A percentile compares a stretch with the other conserved stretches of the same genome.
Conservation (phyloP, 2,329 filamentous ascomycete species). For the Trichophyton verrucosum region DNA sequence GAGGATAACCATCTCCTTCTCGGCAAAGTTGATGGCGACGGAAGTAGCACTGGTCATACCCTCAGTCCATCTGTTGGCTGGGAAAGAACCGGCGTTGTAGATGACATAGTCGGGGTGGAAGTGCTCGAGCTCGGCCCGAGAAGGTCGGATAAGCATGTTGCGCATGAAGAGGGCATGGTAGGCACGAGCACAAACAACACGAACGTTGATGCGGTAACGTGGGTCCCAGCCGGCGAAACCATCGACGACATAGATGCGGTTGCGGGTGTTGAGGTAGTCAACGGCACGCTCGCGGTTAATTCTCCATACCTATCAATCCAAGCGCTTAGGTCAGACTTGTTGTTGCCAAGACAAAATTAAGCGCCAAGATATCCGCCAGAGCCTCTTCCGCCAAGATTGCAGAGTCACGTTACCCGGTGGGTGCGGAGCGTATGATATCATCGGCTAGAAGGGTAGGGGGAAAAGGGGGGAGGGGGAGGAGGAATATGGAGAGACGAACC, state of each 20-base stretch:
- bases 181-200: slow-evolving; percentile 94
- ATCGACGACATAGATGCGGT: slow-evolving; percentile 96
- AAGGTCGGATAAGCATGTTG: slow-evolving; percentile 98
- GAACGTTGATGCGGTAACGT: slow-evolving; percentile 93
- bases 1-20: slow-evolving; percentile 99
- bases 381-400: not conserved
- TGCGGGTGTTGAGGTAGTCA: slow-evolving; percentile 97
- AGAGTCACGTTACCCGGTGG: not conserved
- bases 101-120: slow-evolving; percentile 99
- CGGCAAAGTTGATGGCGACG: slow-evolving; percentile 95
- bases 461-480: not conserved
- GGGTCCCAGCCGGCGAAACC: slow-evolving; percentile 97
- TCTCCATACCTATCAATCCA: slow-evolving; percentile 75
- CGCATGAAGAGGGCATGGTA: slow-evolving; percentile 99
- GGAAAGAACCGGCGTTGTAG: slow-evolving; percentile 98
- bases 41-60: slow-evolving; percentile 98
- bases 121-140: slow-evolving; percentile 80
- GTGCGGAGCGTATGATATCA: not conserved
- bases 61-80: slow-evolving; percentile 92
- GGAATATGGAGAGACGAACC: slow-evolving; percentile 46
- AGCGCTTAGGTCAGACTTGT: slow-evolving; percentile 9
- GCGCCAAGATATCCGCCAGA: not conserved
- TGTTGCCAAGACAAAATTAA: not conserved
- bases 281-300: slow-evolving; percentile 98
- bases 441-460: not conserved